Evolutionary conservation across 495 filamentous ascomycete genomes (phyloP).

Genomic region (Oidiodendron maius): DNA sequence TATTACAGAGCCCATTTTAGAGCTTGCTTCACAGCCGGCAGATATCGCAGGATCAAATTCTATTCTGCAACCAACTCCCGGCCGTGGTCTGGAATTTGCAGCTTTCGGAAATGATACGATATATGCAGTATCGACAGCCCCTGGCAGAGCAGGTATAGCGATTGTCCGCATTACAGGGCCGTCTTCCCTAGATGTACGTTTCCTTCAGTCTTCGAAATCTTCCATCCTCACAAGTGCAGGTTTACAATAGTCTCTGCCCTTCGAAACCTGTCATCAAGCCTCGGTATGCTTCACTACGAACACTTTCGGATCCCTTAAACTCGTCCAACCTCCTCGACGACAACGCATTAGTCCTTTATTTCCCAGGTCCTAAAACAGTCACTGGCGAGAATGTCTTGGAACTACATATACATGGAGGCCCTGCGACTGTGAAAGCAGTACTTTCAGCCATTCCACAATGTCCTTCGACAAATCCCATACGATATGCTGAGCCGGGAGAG

Average conservation of each 20-base stretch:
- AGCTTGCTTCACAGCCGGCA: no score
- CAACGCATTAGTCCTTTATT: constrained; percentile 78
- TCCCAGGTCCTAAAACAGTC: constrained; percentile 74
- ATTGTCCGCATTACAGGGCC: constrained; percentile 85
- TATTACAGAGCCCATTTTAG: no score
- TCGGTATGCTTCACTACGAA: constrained; percentile 70
- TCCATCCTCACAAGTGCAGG: constrained; percentile 37
- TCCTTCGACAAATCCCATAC: constrained; percentile 42
- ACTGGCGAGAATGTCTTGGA: constrained; percentile 93
- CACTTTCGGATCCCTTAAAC: constrained; percentile 59
- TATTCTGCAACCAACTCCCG: no score
- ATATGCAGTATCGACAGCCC: constrained; percentile 84
- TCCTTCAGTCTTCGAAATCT: not conserved
- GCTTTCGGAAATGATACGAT: constrained; percentile 62
- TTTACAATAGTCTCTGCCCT: constrained; percentile 76
- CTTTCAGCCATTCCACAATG: constrained; percentile 60
- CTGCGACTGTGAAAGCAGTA: constrained; percentile 80
- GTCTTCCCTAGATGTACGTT: constrained; percentile 58
- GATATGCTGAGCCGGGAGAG: constrained; percentile 91
- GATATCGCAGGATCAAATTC: no score
- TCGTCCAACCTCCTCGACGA: constrained; percentile 61
- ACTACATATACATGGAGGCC: constrained; percentile 89
- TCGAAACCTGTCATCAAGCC: constrained; percentile 55
- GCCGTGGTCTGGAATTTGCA: no score
- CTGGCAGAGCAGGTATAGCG: constrained; percentile 85